These are phyloP conservation scores for Backusella mclennaniae DNA, from an alignment of 192 early-diverging fungal genomes.

Conservation along the genomic window DNA sequence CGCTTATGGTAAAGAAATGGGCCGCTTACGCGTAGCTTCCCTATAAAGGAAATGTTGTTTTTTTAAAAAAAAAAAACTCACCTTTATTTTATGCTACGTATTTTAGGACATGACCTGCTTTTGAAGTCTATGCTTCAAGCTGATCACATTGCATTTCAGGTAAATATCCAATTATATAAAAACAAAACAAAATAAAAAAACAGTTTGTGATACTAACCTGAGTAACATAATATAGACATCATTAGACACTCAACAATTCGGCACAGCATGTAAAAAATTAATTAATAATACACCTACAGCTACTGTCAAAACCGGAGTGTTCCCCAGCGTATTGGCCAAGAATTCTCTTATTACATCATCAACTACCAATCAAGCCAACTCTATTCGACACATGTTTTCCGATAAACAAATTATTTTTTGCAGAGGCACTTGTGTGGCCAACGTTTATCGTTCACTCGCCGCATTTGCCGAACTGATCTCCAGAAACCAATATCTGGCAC, in stretches of 20 bases:
- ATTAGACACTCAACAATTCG: background rate
- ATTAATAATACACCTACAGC: background rate
- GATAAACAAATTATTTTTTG: constrained; percentile 4
- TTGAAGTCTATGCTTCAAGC: background rate
- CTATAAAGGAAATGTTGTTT: background rate
- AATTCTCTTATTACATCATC: background rate
- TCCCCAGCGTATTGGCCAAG: background rate
- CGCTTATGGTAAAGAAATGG: background rate
- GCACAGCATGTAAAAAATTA: background rate
- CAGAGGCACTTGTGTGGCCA: background rate
- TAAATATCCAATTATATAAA: background rate
- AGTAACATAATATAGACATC: background rate
- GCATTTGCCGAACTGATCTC: background rate
- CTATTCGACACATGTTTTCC: background rate
- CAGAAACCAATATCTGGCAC: background rate
- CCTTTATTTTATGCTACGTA: background rate
- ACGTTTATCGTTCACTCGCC: background rate
- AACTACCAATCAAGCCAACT: background rate
- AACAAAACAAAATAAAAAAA: background rate
- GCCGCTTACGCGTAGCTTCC: background rate
- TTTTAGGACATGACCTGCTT: background rate
- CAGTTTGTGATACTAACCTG: background rate
- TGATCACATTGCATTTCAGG: background rate
- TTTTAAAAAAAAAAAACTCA: background rate
- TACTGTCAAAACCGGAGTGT: background rate